A percentile compares a stretch with the other conserved stretches of the same genome.
Conservation (phyloP, 106 monocot species). For the Allium cepa region DNA sequence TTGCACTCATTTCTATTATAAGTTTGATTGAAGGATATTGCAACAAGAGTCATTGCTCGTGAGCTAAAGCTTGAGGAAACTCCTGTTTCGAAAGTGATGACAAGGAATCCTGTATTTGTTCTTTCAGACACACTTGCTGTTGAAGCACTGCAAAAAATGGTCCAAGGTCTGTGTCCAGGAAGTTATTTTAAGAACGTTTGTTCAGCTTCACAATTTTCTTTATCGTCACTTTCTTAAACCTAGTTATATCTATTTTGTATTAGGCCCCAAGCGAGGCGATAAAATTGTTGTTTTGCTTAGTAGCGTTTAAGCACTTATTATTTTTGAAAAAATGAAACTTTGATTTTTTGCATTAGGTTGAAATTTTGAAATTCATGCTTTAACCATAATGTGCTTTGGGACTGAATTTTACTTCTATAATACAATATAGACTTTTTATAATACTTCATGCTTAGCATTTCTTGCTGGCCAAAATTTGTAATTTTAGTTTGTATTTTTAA, state of each 20-base stretch:
- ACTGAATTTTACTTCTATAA: too few species aligned
- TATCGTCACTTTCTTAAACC: background rate
- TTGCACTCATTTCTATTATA: background rate
- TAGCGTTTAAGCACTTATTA: too few species aligned
- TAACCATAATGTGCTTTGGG: too few species aligned
- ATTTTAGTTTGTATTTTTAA: background rate
- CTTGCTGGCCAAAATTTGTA: too few species aligned
- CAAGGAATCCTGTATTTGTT: slow-evolving; percentile 76
- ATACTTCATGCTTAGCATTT: too few species aligned
- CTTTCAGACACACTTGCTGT: slow-evolving; percentile 82
- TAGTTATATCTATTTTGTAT: background rate
- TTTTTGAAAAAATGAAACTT: background rate
- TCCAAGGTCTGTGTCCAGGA: slow-evolving; percentile 35
- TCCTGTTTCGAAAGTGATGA: slow-evolving; percentile 79
- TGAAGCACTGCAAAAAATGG: slow-evolving; percentile 93
- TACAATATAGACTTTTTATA: too few species aligned
- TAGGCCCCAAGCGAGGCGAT: background rate
- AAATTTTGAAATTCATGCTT: too few species aligned
- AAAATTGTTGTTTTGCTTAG: background rate
- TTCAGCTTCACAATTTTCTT: background rate
- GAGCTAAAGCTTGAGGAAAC: slow-evolving; percentile 74
- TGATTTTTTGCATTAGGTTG: background rate
- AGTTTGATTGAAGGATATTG: slow-evolving; percentile 46
- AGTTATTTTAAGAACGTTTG: background rate
- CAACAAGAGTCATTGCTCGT: slow-evolving; percentile 60